Percentiles rank a stretch among this genome's conserved stretches.
phyloP scores from a whole-genome alignment of 148 eudicot genomes.

The Rheum nobile region DNA sequence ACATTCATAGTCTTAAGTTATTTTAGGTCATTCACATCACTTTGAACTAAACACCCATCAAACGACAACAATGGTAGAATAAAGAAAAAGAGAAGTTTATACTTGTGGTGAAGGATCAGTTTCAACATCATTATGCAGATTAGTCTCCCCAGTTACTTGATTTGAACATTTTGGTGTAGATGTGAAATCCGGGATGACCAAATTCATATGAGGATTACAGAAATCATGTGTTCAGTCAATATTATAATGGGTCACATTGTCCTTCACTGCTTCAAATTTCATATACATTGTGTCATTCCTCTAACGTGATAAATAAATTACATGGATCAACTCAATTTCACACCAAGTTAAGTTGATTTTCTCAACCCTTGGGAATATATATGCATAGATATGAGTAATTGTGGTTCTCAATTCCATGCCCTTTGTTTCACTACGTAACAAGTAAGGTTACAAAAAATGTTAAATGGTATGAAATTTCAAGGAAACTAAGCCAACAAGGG shows the following conservation, averaged over 20 bases:
- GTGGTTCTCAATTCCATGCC: neutral
- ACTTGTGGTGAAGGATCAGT: no score
- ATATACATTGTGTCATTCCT: neutral
- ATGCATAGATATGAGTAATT: neutral
- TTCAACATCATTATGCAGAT: no score
- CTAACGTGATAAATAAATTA: neutral
- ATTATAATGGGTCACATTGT: neutral
- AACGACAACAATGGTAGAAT: no score
- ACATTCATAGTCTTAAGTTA: no score
- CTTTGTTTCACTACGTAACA: neutral
- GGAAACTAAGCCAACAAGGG: neutral
- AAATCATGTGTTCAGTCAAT: neutral
- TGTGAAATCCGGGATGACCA: no score
- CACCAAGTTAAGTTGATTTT: neutral
- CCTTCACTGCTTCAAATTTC: neutral
- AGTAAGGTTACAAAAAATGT: neutral
- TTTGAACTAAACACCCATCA: no score
- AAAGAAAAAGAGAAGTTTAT: no score
- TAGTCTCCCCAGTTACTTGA: no score
- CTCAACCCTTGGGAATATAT: neutral
- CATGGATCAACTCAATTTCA: neutral
- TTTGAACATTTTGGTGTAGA: no score
- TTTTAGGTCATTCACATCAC: no score
- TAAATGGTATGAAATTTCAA: neutral
- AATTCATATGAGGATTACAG: no score